Evolutionary conservation across 2,329 filamentous ascomycete species (phyloP), one percentile per base, ranked within the genome.

Genomic region (Aureobasidium musti): DNA sequence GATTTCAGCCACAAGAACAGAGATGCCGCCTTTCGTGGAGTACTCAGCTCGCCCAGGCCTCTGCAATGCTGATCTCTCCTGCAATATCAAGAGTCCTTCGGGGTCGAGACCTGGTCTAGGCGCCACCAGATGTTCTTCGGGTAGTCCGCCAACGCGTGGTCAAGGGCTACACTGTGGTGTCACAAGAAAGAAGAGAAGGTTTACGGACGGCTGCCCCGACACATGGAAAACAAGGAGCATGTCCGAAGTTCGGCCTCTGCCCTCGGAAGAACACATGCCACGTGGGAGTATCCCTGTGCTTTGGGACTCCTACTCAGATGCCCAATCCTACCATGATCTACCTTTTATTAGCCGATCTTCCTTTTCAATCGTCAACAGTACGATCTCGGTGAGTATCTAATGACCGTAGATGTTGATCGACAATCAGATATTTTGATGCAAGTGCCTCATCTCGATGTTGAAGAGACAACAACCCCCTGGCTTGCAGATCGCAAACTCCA

Each of bases 381-480:
- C 13, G 5, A 39, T 5, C 35, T n/a, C n/a, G n/a, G n/a, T n/a
- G n/a, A n/a, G n/a, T n/a, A n/a, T n/a, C n/a, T 14, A 39, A 17
- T 14, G 35, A 39, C 4, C 35, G 14, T 39, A 45, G 13, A 45
- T 33, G 5, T 19, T 8, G 37, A 41, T 57, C 54, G 37, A 39
- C 54, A 28, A 26, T 59, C 39, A 17, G 26, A 30, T 30, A 59
- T n/a, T 21, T 43, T 11, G 37, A 28, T 39, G n/a, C 13, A 45
- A 3, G 56, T 47, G 56, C 39, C 56, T 52, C 19, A 21, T 45
- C 6, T 19, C 14, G 7, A 33, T 14, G 21, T 21, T 13, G 37
- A 59, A 30, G 21, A 45, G 23, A 43, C 37, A 45, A 43, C 54
- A 59, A 35, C 21, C 26, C 53, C 53, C 54, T 59, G 37, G 37